Conservation (phyloP, 352 stramenopile genomes). For the Phytopythium montanum region DNA sequence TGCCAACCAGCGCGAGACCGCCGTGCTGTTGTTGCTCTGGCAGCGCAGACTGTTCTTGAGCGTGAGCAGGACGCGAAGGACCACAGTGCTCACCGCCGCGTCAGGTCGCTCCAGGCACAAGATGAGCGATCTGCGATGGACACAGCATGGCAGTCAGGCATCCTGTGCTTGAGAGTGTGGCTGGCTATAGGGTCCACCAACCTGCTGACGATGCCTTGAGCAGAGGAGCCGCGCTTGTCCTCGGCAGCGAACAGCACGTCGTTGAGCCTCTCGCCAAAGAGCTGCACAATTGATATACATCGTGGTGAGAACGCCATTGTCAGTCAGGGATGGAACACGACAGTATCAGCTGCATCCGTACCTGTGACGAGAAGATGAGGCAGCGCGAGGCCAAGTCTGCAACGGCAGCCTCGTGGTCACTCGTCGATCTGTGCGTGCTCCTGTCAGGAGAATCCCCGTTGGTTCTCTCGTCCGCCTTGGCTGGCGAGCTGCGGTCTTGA, state of each 20-base stretch:
- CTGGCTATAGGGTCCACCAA: constrained; percentile 1
- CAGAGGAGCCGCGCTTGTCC: constrained; percentile 2
- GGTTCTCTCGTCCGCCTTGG: not conserved
- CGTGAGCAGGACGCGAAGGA: constrained; percentile 48
- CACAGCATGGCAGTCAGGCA: not conserved
- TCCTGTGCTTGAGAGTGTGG: not conserved
- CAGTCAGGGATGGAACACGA: not conserved
- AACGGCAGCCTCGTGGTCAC: constrained; percentile 11
- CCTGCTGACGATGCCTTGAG: constrained; percentile 17
- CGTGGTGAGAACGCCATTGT: not conserved
- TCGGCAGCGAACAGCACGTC: constrained; percentile 35
- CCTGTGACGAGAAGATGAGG: constrained; percentile 61
- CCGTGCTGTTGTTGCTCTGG: constrained; percentile 21
- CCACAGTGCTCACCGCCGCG: constrained; percentile 17
- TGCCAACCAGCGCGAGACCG: constrained; percentile 25
- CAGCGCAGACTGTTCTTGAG: constrained; percentile 60
- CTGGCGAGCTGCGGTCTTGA: constrained; percentile 3
- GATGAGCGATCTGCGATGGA: constrained; percentile 20
- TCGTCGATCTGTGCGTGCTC: not conserved
- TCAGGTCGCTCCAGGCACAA: constrained; percentile 20
- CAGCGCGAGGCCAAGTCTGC: constrained; percentile 48
- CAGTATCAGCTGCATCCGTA: constrained; percentile 14
- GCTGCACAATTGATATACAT: constrained; percentile 18
- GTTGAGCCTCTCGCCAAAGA: constrained; percentile 54
- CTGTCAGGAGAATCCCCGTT: not conserved